Conservation (phyloP, 2,329 filamentous ascomycete species). For the Mycogone perniciosa region DNA sequence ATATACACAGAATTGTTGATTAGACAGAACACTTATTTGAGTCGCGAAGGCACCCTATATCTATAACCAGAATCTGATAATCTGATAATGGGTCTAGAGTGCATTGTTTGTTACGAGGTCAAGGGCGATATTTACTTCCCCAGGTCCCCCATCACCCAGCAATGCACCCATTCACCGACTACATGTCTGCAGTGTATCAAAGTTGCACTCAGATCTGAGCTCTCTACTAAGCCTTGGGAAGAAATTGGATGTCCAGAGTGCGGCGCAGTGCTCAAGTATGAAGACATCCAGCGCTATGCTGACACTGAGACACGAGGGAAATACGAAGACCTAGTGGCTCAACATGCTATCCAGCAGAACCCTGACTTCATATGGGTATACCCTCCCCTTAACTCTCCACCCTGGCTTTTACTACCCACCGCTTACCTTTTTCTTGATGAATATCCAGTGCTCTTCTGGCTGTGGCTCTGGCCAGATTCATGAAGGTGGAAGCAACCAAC, state of each 20-base stretch:
- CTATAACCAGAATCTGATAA: no score
- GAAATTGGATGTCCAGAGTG: slow-evolving; percentile 4
- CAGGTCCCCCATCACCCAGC: not conserved
- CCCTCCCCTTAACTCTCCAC: no score
- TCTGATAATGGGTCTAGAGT: not conserved
- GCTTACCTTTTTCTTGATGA: not conserved
- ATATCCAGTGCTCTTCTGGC: slow-evolving; percentile 1
- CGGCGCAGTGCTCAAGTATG: not conserved
- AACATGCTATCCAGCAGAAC: not conserved
- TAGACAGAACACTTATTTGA: no score
- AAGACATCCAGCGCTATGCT: not conserved
- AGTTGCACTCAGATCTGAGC: not conserved
- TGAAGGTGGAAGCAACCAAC: not conserved
- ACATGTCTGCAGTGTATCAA: not conserved
- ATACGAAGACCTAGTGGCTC: not conserved
- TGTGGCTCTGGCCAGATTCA: slow-evolving; percentile 6
- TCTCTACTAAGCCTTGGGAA: not conserved
- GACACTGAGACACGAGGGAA: not conserved
- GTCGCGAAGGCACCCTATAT: no score
- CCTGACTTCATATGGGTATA: slow-evolving; percentile 3
- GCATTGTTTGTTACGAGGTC: not conserved
- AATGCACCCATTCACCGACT: not conserved
- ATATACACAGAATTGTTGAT: no score
- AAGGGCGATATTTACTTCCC: not conserved
- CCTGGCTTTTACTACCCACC: not conserved